Percentiles rank a stretch among this genome's conserved stretches.
These are phyloP conservation scores for Tarenaya hassleriana DNA, from an alignment of 345 rosid genomes.

Conservation along the genomic window DNA sequence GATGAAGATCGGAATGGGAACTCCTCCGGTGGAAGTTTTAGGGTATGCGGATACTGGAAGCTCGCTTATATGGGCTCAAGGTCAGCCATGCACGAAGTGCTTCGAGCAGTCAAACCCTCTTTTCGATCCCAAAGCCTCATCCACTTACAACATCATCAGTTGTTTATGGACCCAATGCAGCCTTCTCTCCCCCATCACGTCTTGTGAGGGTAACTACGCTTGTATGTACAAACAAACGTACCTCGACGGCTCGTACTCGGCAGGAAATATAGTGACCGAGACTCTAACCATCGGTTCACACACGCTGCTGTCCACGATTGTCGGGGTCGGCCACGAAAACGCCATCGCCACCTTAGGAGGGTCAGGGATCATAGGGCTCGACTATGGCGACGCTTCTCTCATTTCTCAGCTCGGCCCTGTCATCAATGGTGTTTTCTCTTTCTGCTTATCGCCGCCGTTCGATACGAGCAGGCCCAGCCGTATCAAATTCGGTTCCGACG, in stretches of 20 bases:
- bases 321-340: conserved; percentile 1
- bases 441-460: not conserved
- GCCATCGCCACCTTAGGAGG: not conserved
- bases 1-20: conserved; percentile 14
- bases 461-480: not conserved
- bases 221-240: too few relatives aligned
- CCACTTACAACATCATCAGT: too few relatives aligned
- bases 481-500: not conserved
- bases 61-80: not conserved
- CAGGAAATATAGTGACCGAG: too few relatives aligned
- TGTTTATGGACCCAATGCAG: too few relatives aligned
- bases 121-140: not conserved
- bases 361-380: not conserved
- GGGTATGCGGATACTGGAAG: conserved; percentile 10
- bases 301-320: not conserved
- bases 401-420: not conserved
- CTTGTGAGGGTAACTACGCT: too few relatives aligned
- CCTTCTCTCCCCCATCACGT: too few relatives aligned
- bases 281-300: not conserved
- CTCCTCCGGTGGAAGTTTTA: not conserved
- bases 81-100: not conserved
- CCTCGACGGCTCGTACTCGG: too few relatives aligned
- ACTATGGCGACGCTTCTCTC: not conserved
- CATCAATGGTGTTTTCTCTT: not conserved
- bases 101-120: not conserved